Conservation (phyloP, 805 yeast genomes). For the Cyberlindnera suaveolens region DNA sequence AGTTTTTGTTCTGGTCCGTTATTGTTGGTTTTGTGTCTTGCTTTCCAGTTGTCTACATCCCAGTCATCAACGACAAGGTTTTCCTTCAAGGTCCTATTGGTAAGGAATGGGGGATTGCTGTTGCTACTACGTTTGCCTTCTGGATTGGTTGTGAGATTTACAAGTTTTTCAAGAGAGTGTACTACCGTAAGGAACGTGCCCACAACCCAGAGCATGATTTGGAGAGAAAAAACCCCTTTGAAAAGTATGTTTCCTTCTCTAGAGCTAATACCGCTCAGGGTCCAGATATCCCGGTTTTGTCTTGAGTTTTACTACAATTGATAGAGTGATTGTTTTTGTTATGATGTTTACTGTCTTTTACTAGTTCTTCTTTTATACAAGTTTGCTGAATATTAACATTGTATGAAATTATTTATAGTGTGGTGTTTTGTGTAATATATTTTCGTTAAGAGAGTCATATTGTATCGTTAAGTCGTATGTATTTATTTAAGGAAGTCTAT, state of each 20-base stretch:
- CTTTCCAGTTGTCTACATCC: conserved; percentile 81
- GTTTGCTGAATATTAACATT: neutral
- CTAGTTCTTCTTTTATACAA: neutral
- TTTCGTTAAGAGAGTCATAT: too few species aligned
- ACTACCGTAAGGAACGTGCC: conserved; percentile 32
- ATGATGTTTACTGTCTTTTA: neutral
- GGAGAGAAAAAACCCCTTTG: conserved; percentile 57
- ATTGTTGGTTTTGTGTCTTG: conserved; percentile 61
- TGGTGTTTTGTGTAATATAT: neutral
- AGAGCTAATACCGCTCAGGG: conserved; percentile 27
- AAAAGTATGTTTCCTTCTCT: conserved; percentile 54
- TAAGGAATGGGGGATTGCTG: conserved; percentile 76
- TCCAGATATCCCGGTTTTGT: neutral
- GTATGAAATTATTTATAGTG: neutral
- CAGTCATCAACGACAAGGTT: conserved; percentile 75
- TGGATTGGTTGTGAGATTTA: conserved; percentile 57
- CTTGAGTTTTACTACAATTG: neutral
- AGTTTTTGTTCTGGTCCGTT: conserved; percentile 78
- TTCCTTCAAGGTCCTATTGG: conserved; percentile 67
- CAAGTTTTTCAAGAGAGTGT: conserved; percentile 59
- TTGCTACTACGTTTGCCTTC: conserved; percentile 53
- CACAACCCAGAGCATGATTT: conserved; percentile 59
- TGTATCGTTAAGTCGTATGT: too few species aligned
- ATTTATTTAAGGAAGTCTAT: conserved; percentile 23
- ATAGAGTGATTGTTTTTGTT: too few species aligned